Evolutionary conservation across 2,329 filamentous ascomycete species (phyloP).

Genomic region (Diaporthe caulivora): DNA sequence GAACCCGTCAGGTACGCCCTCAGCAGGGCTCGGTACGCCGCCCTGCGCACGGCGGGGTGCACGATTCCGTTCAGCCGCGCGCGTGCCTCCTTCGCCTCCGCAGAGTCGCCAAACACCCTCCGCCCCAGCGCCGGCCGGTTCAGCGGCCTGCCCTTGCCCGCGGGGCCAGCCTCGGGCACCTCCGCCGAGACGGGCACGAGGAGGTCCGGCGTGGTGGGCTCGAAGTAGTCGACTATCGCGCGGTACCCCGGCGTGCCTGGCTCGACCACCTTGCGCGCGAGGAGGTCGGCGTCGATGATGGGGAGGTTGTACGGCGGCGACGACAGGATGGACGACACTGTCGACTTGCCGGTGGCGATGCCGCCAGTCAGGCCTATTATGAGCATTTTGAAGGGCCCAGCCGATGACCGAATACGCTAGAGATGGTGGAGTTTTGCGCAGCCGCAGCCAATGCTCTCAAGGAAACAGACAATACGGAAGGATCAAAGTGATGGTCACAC

Average conservation of each 20-base stretch:
- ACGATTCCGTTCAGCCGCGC: constrained; percentile 88
- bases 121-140: constrained; percentile 88
- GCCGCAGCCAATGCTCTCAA: background rate
- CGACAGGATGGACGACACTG: constrained; percentile 86
- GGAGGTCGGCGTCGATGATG: constrained; percentile 92
- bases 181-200: constrained; percentile 70
- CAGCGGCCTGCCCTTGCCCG: constrained; percentile 77
- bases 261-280: constrained; percentile 94
- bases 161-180: constrained; percentile 66
- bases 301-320: constrained; percentile 86
- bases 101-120: constrained; percentile 85
- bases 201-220: constrained; percentile 85
- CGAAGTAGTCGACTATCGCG: constrained; percentile 86
- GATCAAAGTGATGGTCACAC: background rate
- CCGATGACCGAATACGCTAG: background rate
- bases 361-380: constrained; percentile 96
- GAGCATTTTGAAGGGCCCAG: constrained; percentile 72
- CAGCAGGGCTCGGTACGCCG: constrained; percentile 83
- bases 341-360: constrained; percentile 98
- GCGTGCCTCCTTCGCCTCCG: constrained; percentile 78
- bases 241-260: constrained; percentile 88
- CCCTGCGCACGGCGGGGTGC: constrained; percentile 87
- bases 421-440: background rate
- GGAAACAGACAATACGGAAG: background rate
- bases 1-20: constrained; percentile 78